Percentiles rank a stretch among this genome's conserved stretches.
Conservation (phyloP, 805 yeast genomes). For the Barnettozyma botsteinii region DNA sequence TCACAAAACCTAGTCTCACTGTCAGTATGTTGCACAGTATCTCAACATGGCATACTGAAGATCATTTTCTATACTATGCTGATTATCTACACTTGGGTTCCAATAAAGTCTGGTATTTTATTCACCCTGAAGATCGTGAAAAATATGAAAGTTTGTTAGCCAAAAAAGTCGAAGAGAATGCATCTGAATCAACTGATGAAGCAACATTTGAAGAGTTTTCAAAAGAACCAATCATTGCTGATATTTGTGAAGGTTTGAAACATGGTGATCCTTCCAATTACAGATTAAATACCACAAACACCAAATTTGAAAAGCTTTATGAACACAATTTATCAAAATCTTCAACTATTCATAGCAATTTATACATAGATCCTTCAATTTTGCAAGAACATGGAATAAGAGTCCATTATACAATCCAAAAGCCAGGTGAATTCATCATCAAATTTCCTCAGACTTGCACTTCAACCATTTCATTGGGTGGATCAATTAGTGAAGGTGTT, state of each 20-base stretch:
- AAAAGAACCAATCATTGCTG: constrained; percentile 14
- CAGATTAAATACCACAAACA: constrained; percentile 14
- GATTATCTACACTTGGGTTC: constrained; percentile 55
- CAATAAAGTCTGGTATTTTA: constrained; percentile 52
- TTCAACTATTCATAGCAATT: constrained; percentile 34
- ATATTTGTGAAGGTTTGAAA: constrained; percentile 17
- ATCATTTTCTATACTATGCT: constrained; percentile 48
- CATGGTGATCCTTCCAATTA: constrained; percentile 12
- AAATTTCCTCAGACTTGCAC: constrained; percentile 54
- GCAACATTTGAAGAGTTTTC: constrained; percentile 4
- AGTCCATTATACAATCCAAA: constrained; percentile 44
- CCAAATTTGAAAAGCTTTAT: constrained; percentile 16
- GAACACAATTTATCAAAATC: constrained; percentile 10
- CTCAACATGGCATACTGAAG: constrained; percentile 55
- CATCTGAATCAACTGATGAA: constrained; percentile 1
- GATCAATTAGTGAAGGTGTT: constrained; percentile 49
- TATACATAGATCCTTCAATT: constrained; percentile 43
- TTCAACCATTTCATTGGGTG: constrained; percentile 47
- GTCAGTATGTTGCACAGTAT: constrained; percentile 50
- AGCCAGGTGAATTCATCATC: constrained; percentile 55
- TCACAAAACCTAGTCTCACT: constrained; percentile 39
- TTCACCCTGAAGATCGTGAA: constrained; percentile 49
- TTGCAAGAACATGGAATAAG: constrained; percentile 44
- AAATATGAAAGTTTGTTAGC: constrained; percentile 54
- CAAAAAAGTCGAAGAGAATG: constrained; percentile 28